Evolutionary conservation across 805 yeast species (phyloP).

Genomic region (fission yeast (Schizosaccharomyces pombe)): DNA sequence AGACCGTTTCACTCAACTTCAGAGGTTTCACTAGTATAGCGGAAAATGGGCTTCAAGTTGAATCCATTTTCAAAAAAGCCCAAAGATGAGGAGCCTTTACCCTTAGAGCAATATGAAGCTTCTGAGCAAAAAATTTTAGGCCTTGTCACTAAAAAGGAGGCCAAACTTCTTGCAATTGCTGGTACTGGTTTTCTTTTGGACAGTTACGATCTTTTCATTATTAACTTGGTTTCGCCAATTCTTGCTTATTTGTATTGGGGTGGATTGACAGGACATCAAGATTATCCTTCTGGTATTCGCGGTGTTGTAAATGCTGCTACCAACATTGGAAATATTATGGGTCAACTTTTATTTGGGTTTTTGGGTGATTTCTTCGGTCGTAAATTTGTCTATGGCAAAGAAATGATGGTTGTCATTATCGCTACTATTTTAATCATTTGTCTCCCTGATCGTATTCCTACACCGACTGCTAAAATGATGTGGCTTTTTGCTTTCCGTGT

Average conservation of each 20-base stretch:
- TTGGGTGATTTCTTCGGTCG: constrained; percentile 67
- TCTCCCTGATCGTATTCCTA: background rate
- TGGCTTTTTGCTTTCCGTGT: constrained; percentile 42
- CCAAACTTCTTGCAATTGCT: constrained; percentile 14
- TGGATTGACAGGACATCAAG: constrained; percentile 12
- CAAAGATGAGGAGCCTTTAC: background rate
- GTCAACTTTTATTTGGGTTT: constrained; percentile 68
- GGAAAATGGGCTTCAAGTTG: background rate
- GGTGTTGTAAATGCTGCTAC: constrained; percentile 66
- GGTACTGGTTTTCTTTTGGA: constrained; percentile 89
- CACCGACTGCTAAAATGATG: constrained; percentile 41
- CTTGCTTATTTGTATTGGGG: constrained; percentile 13
- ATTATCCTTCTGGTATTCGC: constrained; percentile 17
- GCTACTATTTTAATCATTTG: constrained; percentile 30
- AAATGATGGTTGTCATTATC: constrained; percentile 59
- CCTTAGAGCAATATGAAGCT: background rate
- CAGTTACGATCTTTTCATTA: constrained; percentile 61
- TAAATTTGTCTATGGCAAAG: constrained; percentile 68
- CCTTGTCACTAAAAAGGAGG: background rate
- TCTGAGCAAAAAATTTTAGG: background rate
- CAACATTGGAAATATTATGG: constrained; percentile 82
- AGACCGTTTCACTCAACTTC: too few relatives aligned
- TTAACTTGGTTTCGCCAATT: constrained; percentile 3
- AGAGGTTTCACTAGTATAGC: too few relatives aligned
- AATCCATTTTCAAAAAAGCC: background rate